These are phyloP conservation scores for Cucurbita argyrosperma DNA, from an alignment of 306 rosid species.

Conservation along the genomic window DNA sequence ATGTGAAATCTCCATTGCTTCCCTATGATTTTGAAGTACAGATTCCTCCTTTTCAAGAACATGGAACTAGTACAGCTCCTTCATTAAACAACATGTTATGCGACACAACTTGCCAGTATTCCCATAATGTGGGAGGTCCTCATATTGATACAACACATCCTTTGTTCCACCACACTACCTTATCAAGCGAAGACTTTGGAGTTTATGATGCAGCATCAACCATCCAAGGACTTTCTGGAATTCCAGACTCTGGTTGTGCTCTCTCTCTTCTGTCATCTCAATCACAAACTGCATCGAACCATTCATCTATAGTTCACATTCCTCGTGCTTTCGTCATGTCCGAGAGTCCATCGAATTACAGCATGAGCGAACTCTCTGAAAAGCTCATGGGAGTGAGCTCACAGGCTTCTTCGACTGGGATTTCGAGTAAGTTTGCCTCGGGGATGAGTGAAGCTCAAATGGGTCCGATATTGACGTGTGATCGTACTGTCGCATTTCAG, in stretches of 20 bases:
- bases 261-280: conserved; percentile 99
- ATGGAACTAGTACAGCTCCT: conserved; percentile 20
- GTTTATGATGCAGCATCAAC: conserved; percentile 34
- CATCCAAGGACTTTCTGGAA: conserved; percentile 42
- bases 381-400: conserved; percentile 41
- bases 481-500: conserved; percentile 30
- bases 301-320: conserved; percentile 42
- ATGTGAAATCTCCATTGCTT: conserved; percentile 28
- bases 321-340: conserved; percentile 30
- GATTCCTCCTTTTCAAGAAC: conserved; percentile 39
- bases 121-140: conserved; percentile 16
- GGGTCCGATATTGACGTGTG: conserved; percentile 29
- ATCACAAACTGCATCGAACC: conserved; percentile 51
- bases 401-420: conserved; percentile 34
- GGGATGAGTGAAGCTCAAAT: conserved; percentile 32
- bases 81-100: conserved; percentile 36
- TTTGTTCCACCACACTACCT: conserved; percentile 21
- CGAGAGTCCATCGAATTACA: conserved; percentile 33
- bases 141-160: conserved; percentile 25
- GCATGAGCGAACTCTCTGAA: conserved; percentile 30
- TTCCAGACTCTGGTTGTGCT: conserved; percentile 62
- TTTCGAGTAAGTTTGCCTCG: conserved; percentile 24
- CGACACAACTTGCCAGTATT: conserved; percentile 26
- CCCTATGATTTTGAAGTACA: conserved; percentile 24
- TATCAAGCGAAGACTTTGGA: conserved; percentile 48